Percentiles rank a stretch among this genome's conserved stretches.
Conservation (phyloP, 108 stramenopile species). For the Phaeodactylum tricornutum region DNA sequence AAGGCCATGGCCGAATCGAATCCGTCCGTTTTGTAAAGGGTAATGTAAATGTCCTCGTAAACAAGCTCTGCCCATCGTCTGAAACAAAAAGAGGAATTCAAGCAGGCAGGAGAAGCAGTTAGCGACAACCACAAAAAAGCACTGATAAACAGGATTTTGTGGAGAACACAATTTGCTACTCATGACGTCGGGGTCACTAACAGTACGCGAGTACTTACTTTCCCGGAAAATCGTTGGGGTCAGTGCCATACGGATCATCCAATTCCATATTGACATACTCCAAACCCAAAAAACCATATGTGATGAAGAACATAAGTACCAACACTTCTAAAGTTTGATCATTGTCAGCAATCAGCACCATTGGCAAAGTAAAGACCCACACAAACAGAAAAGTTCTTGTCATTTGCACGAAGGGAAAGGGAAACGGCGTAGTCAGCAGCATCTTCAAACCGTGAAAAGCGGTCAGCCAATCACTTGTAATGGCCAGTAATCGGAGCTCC, state of each 20-base stretch:
- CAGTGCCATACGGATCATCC: constrained; percentile 65
- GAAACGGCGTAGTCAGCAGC: constrained; percentile 17
- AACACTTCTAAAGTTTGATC: constrained; percentile 2
- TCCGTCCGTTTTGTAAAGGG: constrained; percentile 9
- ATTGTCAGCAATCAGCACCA: constrained; percentile 10
- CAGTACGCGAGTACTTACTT: too few relatives aligned
- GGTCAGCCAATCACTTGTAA: constrained; percentile 17
- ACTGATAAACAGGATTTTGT: too few relatives aligned
- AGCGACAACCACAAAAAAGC: too few relatives aligned
- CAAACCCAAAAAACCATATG: constrained; percentile 25
- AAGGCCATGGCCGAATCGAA: constrained; percentile 1
- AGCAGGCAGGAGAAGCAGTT: too few relatives aligned
- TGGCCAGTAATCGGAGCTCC: constrained; percentile 16
- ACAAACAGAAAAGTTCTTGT: constrained; percentile 21
- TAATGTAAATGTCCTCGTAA: constrained; percentile 12
- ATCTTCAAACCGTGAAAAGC: constrained; percentile 26
- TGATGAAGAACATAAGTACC: constrained; percentile 6
- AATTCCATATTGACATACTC: constrained; percentile 37
- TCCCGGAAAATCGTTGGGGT: constrained; percentile 26
- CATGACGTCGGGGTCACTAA: too few relatives aligned
- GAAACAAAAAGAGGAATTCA: too few relatives aligned
- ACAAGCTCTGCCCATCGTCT: constrained; percentile 2
- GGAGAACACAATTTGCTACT: too few relatives aligned
- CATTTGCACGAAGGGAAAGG: constrained; percentile 30
- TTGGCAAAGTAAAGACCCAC: constrained; percentile 18